Evolutionary conservation across 768 basidiomycete genomes (phyloP), one percentile per base, ranked within the genome.

Genomic region (Sarcomyxa edulis): DNA sequence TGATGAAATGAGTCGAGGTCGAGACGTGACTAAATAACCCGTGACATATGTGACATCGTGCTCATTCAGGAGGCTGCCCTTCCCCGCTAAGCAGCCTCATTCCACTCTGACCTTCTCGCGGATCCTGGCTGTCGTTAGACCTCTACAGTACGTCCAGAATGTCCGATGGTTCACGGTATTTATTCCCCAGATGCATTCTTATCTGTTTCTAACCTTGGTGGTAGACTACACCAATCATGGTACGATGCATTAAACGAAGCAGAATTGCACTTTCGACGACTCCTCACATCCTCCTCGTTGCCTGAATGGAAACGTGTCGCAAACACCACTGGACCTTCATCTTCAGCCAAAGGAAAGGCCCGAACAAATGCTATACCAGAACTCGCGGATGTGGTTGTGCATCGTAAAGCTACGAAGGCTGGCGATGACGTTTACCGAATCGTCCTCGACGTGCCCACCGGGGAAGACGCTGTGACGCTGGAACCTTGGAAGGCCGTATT

Each of bases 341-440:
- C 64, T 12, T 64, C 60, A 37, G 68, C 68, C 52, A 86, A 88
- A 53, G 80, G 80, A 34, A 87, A 85, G 51, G 66, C 69, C 0
- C 72, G 77, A 30, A 58, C 53, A 23, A 55, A 73, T 3, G 56
- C 64, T 0, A 55, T 69, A 7, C 80, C 86, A 28, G 80, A 85
- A 41, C 62, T 83, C 14, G 58, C 70, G 8, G 84, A 91, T 56
- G 85, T 94, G 28, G 62, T 78, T 22, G 75, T 96, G 5, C 88
- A 94, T 60, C 78, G 89, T 39, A 78, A 78, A 53, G 59, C 71
- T 4, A 72, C 60, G 42, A 85, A 83, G 56, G 60, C 68, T 1
- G 86, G 90, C 14, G 87, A 91, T 45, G 76, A 72, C 45, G 76
- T 93, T 14, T 90, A 86, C 55, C 71, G 92, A 45, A 79, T 91